Evolutionary conservation across 2,329 filamentous ascomycete species (phyloP).

Genomic region (Ascochyta rabiei): DNA sequence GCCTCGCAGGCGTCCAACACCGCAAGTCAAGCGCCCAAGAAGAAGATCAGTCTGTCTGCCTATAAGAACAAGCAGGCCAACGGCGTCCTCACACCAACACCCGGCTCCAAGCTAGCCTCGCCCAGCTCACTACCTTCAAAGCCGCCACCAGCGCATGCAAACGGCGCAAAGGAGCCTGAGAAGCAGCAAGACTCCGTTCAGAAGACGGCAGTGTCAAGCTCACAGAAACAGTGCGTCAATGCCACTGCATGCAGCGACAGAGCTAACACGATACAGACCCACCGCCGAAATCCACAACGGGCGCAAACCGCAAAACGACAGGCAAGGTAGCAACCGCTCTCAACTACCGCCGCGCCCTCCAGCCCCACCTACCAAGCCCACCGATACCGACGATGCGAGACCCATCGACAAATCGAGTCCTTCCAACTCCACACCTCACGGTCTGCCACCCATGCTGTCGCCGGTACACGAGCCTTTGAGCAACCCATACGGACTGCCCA

Average conservation of each 20-base stretch:
- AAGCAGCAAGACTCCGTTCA: conserved; percentile 21
- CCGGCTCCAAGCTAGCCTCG: conserved; percentile 41
- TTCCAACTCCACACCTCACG: conserved; percentile 45
- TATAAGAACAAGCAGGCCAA: conserved; percentile 63
- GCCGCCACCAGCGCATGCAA: conserved; percentile 26
- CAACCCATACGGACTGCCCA: conserved; percentile 53
- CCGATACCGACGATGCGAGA: conserved; percentile 48
- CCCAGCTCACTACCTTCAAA: conserved; percentile 34
- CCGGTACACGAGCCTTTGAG: conserved; percentile 52
- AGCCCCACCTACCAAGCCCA: conserved; percentile 36
- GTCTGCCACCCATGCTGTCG: conserved; percentile 46
- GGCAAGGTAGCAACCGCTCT: conserved; percentile 16
- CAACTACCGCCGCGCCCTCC: conserved; percentile 22
- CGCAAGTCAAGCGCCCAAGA: conserved; percentile 56
- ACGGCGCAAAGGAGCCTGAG: conserved; percentile 33
- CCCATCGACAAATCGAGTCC: conserved; percentile 34
- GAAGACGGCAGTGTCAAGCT: conserved; percentile 22
- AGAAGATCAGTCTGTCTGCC: conserved; percentile 66
- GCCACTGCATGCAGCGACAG: not conserved
- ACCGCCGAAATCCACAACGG: conserved; percentile 23
- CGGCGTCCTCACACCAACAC: conserved; percentile 35
- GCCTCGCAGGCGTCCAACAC: conserved; percentile 40
- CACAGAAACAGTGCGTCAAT: conserved; percentile 29
- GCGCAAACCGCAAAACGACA: conserved; percentile 25
- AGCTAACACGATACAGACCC: conserved; percentile 30